Conservation (phyloP, 2,329 filamentous ascomycete genomes). For the Hymenoscyphus salicellus region DNA sequence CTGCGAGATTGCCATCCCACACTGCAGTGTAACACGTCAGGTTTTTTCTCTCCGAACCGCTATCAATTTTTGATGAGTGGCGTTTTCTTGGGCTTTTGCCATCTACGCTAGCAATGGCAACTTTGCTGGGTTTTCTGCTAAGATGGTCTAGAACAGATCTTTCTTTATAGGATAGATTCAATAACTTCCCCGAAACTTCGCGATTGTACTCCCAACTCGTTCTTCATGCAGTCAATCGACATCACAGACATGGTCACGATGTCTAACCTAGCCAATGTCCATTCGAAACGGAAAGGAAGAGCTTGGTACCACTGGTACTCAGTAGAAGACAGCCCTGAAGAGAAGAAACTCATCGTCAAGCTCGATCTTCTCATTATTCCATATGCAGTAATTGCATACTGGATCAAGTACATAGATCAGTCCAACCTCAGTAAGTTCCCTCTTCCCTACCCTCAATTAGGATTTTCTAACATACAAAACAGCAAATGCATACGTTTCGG, state of each 20-base stretch:
- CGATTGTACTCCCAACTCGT: not conserved
- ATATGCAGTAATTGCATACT: slow-evolving; percentile 54
- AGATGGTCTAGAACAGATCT: too few species aligned
- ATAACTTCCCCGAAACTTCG: too few species aligned
- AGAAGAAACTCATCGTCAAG: slow-evolving; percentile 52
- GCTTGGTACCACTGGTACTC: slow-evolving; percentile 45
- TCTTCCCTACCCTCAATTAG: slow-evolving; percentile 3
- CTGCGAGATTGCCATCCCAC: too few species aligned
- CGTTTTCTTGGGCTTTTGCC: too few species aligned
- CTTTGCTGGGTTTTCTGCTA: too few species aligned
- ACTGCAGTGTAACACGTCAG: too few species aligned
- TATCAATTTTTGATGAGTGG: too few species aligned
- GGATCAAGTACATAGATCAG: slow-evolving; percentile 40
- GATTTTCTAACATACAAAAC: slow-evolving; percentile 18
- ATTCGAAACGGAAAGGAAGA: slow-evolving; percentile 23
- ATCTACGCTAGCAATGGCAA: too few species aligned
- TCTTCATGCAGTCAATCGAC: not conserved
- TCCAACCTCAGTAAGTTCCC: slow-evolving; percentile 25
- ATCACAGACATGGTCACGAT: not conserved
- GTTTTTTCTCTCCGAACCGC: too few species aligned
- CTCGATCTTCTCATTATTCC: slow-evolving; percentile 55
- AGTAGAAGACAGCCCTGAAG: slow-evolving; percentile 47
- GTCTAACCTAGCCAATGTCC: slow-evolving; percentile 11
- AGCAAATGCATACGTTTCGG: slow-evolving; percentile 35
- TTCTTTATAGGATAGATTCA: too few species aligned